Evolutionary conservation across 2,329 filamentous ascomycete genomes (phyloP).

Genomic region (Botryosphaeria agaves): DNA sequence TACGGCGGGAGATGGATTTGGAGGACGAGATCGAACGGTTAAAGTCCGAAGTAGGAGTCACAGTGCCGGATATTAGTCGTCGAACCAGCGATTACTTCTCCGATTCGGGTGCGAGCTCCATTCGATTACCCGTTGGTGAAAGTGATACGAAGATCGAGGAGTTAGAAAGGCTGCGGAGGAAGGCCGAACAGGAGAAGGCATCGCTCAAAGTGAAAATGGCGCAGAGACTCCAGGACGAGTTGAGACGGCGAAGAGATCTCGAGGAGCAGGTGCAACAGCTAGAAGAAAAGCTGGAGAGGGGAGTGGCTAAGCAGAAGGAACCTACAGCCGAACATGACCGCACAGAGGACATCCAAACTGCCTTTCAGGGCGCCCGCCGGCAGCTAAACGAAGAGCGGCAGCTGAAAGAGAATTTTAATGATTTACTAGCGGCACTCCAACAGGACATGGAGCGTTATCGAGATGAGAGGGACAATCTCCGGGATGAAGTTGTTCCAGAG

Average conservation of each 20-base stretch:
- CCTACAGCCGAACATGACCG: conserved; percentile 33
- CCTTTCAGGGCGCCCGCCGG: conserved; percentile 67
- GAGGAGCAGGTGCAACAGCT: conserved; percentile 74
- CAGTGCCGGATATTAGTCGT: conserved; percentile 40
- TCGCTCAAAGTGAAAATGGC: conserved; percentile 72
- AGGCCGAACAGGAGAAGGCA: conserved; percentile 80
- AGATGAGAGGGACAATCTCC: conserved; percentile 81
- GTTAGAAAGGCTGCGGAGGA: conserved; percentile 65
- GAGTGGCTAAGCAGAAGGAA: conserved; percentile 15
- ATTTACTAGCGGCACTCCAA: conserved; percentile 69
- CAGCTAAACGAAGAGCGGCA: conserved; percentile 71
- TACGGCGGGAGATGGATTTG: conserved; percentile 86
- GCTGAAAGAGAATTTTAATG: conserved; percentile 85
- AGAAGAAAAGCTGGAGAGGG: conserved; percentile 57
- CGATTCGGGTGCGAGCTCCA: conserved; percentile 78
- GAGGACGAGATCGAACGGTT: conserved; percentile 84
- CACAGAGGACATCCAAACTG: conserved; percentile 60
- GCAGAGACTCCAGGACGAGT: conserved; percentile 74
- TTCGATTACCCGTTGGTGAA: conserved; percentile 53
- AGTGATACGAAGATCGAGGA: conserved; percentile 44
- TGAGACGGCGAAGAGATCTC: conserved; percentile 53
- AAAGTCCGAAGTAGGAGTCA: conserved; percentile 54
- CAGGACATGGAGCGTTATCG: conserved; percentile 65
- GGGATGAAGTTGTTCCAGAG: conserved; percentile 73
- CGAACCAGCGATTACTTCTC: conserved; percentile 97